These are phyloP conservation scores for Aspergillus fumigatiaffinis DNA, from an alignment of 2,329 filamentous ascomycete genomes.

Conservation along the genomic window DNA sequence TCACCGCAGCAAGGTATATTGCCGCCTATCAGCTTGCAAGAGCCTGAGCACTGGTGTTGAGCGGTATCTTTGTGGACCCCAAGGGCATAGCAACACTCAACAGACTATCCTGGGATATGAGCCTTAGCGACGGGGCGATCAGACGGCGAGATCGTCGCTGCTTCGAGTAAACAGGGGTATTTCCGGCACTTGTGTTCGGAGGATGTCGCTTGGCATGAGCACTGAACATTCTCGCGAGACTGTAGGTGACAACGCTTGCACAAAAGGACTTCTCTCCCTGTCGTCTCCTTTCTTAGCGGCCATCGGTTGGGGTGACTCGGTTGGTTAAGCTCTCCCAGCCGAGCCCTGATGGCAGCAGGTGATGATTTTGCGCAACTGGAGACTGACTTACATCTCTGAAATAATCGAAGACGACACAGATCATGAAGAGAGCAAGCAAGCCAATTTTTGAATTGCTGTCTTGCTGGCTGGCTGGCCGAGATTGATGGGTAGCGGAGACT, in stretches of 20 bases:
- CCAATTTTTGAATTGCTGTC: background rate
- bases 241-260: background rate
- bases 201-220: background rate
- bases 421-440: background rate
- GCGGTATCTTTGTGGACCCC: background rate
- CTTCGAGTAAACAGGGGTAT: background rate
- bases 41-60: background rate
- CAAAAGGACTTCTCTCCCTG: background rate
- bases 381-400: background rate
- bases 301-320: background rate
- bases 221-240: background rate
- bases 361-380: background rate
- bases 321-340: background rate
- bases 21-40: background rate
- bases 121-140: background rate
- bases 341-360: background rate
- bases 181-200: background rate
- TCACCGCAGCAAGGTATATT: background rate
- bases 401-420: background rate
- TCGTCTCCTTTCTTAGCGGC: background rate
- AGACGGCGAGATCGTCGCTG: background rate
- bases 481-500: constrained; percentile 9
- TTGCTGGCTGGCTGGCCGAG: background rate
- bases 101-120: background rate
- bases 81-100: background rate